Percentiles rank a stretch among this genome's conserved stretches.
Conservation (phyloP, 495 filamentous ascomycete species). For the Aspergillus heteromorphus region DNA sequence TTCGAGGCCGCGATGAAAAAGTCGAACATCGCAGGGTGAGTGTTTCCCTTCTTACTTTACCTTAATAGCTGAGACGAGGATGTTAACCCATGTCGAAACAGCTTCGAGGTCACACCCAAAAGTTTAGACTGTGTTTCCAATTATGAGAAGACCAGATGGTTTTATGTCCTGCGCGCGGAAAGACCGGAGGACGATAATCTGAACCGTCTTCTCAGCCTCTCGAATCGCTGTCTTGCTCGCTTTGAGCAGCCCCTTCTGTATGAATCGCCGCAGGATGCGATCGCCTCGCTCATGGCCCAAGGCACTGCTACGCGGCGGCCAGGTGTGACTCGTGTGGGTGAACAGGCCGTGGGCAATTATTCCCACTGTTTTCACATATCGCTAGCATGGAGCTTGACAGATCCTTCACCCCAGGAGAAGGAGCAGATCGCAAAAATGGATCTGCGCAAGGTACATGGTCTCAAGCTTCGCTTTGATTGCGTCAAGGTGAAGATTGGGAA, state of each 20-base stretch:
- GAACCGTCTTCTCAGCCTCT: slow-evolving; percentile 55
- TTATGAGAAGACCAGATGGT: slow-evolving; percentile 73
- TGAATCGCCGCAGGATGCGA: slow-evolving; percentile 10
- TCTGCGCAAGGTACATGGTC: slow-evolving; percentile 12
- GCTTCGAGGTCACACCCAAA: slow-evolving; percentile 46
- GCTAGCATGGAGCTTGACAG: slow-evolving; percentile 65
- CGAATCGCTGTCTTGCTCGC: slow-evolving; percentile 53
- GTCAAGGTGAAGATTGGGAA: slow-evolving; percentile 78
- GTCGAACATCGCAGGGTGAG: slow-evolving; percentile 44
- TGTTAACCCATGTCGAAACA: slow-evolving; percentile 14
- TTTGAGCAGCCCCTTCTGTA: slow-evolving; percentile 76
- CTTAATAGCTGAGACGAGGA: not conserved
- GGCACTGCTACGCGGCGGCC: not conserved
- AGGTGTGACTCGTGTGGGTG: not conserved
- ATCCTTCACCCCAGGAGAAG: slow-evolving; percentile 19
- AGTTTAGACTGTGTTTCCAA: slow-evolving; percentile 65
- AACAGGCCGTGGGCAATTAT: slow-evolving; percentile 22
- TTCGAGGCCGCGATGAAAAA: slow-evolving; percentile 28
- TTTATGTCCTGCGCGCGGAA: slow-evolving; percentile 66
- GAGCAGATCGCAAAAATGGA: slow-evolving; percentile 32
- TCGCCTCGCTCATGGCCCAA: not conserved
- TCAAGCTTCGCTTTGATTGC: slow-evolving; percentile 30
- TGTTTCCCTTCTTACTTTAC: not conserved
- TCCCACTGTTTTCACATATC: slow-evolving; percentile 70
- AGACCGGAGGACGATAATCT: slow-evolving; percentile 50